Percentiles rank a stretch among this genome's conserved stretches.
phyloP scores from a whole-genome alignment of 75 land plant genomes.

The Sequoia sempervirens region DNA sequence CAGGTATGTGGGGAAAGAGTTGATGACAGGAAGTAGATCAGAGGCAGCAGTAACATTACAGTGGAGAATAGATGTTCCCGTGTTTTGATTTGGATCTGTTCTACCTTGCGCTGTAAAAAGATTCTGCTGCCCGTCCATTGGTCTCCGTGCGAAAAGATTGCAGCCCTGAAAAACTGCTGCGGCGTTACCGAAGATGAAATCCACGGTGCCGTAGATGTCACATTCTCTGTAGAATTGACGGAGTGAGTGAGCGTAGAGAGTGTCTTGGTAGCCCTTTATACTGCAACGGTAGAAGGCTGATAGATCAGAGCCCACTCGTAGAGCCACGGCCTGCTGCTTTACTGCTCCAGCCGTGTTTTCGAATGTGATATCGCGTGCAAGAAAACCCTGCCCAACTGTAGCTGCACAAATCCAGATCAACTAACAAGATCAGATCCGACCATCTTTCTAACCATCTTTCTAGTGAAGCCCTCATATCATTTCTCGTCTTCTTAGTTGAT shows the following conservation, averaged over 20 bases:
- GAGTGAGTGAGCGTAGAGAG: constrained; percentile 40
- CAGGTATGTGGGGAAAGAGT: constrained; percentile 34
- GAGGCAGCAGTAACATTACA: constrained; percentile 40
- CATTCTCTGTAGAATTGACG: no score
- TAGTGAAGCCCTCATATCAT: no score
- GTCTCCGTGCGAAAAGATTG: constrained; percentile 15
- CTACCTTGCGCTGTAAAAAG: constrained; percentile 53
- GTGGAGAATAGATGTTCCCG: constrained; percentile 53
- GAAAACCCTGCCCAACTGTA: constrained; percentile 38
- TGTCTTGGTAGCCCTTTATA: constrained; percentile 62
- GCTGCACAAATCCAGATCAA: constrained; percentile 16
- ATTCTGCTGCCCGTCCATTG: constrained; percentile 28
- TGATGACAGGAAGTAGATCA: neutral
- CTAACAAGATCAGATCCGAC: no score
- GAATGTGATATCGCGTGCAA: constrained; percentile 45
- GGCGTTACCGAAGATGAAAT: no score
- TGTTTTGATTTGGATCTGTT: constrained; percentile 27
- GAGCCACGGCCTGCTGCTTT: constrained; percentile 20
- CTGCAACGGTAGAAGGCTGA: constrained; percentile 41
- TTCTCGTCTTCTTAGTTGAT: no score
- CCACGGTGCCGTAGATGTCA: no score
- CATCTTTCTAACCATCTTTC: no score
- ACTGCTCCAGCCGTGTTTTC: no score
- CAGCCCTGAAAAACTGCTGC: no score
- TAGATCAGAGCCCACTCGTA: constrained; percentile 42